phyloP scores from a whole-genome alignment of 495 filamentous ascomycete species.

The Annulohypoxylon nitens region DNA sequence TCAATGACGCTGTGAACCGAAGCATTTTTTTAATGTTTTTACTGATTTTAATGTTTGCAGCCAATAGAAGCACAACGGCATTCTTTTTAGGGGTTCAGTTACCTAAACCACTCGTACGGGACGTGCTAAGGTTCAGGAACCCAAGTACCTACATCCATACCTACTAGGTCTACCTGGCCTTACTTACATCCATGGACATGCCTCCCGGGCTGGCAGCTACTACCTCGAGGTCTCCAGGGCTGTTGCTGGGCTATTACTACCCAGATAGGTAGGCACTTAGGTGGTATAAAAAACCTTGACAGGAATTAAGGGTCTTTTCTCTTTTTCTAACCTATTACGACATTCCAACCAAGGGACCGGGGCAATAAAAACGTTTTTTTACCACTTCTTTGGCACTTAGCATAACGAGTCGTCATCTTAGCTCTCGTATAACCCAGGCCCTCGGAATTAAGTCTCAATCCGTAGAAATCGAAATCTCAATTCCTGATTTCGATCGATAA shows the following conservation, averaged over 20 bases:
- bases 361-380: neutral
- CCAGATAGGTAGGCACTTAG: neutral
- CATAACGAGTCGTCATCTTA: conserved; percentile 11
- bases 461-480: neutral
- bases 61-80: conserved; percentile 29
- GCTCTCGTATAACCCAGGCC: neutral
- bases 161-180: too few species aligned
- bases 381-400: neutral
- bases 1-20: conserved; percentile 42
- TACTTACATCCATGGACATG: neutral
- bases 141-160: neutral
- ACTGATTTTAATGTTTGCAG: neutral
- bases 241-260: neutral
- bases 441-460: conserved; percentile 14
- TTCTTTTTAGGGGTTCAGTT: conserved; percentile 30
- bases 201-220: neutral
- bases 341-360: neutral
- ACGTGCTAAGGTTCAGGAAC: neutral
- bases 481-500: conserved; percentile 9
- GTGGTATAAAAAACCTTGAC: conserved; percentile 7
- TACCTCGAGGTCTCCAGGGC: neutral
- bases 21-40: neutral
- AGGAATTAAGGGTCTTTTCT: conserved; percentile 25
- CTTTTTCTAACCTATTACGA: conserved; percentile 1
- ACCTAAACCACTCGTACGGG: conserved; percentile 19